Evolutionary conservation across 2,329 filamentous ascomycete genomes (phyloP).

Genomic region (Colletotrichum karsti): DNA sequence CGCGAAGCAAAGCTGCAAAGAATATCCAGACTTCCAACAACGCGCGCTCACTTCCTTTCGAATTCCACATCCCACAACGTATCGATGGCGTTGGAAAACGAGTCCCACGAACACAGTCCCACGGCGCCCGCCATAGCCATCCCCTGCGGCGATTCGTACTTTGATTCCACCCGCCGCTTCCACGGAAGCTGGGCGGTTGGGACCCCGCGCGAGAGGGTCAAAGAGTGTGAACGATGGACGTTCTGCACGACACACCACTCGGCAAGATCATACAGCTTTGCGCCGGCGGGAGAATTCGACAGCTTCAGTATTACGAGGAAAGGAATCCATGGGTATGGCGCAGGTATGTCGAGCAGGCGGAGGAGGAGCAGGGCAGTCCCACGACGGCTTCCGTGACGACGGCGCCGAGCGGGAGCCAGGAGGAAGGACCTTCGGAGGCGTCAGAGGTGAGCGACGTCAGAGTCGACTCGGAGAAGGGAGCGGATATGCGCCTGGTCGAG

Average conservation of each 20-base stretch:
- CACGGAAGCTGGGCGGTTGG: neutral
- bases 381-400: neutral
- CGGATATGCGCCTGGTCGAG: neutral
- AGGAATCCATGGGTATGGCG: neutral
- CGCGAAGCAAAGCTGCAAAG: too few species aligned
- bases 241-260: constrained; percentile 13
- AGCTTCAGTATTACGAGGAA: constrained; percentile 13
- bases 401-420: neutral
- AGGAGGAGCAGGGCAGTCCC: neutral
- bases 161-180: neutral
- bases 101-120: too few species aligned
- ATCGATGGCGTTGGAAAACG: too few species aligned
- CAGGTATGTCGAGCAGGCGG: neutral
- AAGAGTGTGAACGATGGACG: neutral
- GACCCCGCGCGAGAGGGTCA: neutral
- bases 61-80: too few species aligned
- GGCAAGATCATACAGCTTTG: neutral
- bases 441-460: neutral
- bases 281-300: neutral
- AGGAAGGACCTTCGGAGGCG: neutral
- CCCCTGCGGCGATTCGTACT: too few species aligned
- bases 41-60: too few species aligned
- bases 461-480: neutral
- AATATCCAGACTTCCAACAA: too few species aligned
- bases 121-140: too few species aligned